These are phyloP conservation scores for Nakazawaea ishiwadae DNA, from an alignment of 805 yeast species.

Conservation along the genomic window DNA sequence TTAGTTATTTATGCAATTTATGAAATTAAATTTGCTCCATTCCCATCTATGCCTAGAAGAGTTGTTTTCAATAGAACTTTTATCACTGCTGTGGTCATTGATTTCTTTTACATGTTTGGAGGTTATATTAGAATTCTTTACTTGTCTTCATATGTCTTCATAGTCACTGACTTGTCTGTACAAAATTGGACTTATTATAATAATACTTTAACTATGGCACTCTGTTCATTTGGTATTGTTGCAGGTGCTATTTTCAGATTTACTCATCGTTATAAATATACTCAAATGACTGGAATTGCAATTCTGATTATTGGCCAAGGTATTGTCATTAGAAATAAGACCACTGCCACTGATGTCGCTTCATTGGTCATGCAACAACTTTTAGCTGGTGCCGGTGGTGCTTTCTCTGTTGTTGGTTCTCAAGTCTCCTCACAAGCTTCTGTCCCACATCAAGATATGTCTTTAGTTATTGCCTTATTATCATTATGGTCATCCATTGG, in stretches of 20 bases:
- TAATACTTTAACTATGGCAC: no score
- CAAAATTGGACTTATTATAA: constrained; percentile 33
- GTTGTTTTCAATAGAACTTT: constrained; percentile 32
- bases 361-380: constrained; percentile 27
- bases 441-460: constrained; percentile 35
- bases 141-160: constrained; percentile 30
- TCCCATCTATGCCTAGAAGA: constrained; percentile 33
- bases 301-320: constrained; percentile 32
- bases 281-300: constrained; percentile 29
- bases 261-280: constrained; percentile 32
- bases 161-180: constrained; percentile 26
- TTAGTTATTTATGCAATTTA: constrained; percentile 25
- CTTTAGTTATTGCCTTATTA: constrained; percentile 30
- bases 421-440: constrained; percentile 34
- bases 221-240: constrained; percentile 33
- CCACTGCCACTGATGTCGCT: constrained; percentile 24
- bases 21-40: constrained; percentile 29
- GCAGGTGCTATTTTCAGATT: constrained; percentile 30
- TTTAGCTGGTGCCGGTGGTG: constrained; percentile 30
- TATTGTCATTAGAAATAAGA: constrained; percentile 18
- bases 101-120: constrained; percentile 27
- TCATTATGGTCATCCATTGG: constrained; percentile 29
- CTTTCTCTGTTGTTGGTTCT: constrained; percentile 29
- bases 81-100: constrained; percentile 28
- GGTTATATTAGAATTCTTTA: constrained; percentile 26